Base-by-base conservation (phyloP, 2,329 filamentous ascomycete species). In the Podosphaera aphanis region DNA sequence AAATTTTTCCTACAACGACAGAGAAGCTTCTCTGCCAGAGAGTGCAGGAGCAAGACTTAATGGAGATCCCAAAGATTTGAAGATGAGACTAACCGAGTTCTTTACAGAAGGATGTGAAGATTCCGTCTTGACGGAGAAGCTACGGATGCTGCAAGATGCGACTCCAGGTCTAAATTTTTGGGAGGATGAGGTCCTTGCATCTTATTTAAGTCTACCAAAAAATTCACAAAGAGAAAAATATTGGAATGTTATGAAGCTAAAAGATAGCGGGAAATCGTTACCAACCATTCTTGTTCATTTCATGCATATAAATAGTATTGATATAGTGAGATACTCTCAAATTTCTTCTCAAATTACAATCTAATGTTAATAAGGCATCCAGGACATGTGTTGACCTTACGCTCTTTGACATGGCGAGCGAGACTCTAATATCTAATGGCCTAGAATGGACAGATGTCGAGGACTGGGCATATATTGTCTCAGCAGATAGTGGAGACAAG, bases 381-480 rank as follows among this genome's bases (percentile, higher is more conserved):
- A 18, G 42, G 29, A 44, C 25, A 13, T 5, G 4, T 4, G 21
- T 41, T 40, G 44, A 46, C 19, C 10, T 10, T 21, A 11, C 15
- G 19, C 27, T 46, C 29, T 33, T 27, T 40, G 13, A 7, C 11
- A 35, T 21, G 40, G 40, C 43, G 11, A 43, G 5, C 37, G 44
- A 44, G 21, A 38, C 36, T 18, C 29, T 57, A 18, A 16, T 45
- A 31, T 33, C 19, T n/a, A 47, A 47, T 16, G 50, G 50, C 10
- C 49, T 53, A 15, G 44, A 43, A 19, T 38, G 46, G 18, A 16
- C 48, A 20, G 55, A 61, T 50, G 44, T 60, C 19, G 33, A 46
- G 1, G n/a, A 46, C 27, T 61, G 58, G 57, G 50, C 50, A 23
- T 55, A 53, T 48, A 50, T 60, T 43, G 15, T 59, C 1, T 46